These are phyloP conservation scores for Diaporthe sp. DNA, from an alignment of 2,329 filamentous ascomycete genomes.

Conservation along the genomic window DNA sequence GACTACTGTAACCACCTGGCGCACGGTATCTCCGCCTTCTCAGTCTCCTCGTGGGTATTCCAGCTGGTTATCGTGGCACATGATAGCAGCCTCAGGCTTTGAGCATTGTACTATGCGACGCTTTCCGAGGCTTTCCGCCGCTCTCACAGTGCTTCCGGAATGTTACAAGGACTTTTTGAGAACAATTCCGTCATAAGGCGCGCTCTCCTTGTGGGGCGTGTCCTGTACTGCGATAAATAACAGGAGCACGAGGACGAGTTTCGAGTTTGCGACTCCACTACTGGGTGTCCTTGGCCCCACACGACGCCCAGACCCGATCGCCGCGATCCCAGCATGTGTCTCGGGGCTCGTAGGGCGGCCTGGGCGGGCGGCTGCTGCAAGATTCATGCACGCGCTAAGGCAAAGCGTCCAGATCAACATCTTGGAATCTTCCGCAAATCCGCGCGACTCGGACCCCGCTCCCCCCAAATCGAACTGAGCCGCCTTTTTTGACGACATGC, in stretches of 20 bases:
- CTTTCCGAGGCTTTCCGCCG: background rate
- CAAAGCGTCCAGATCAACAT: conserved; percentile 4
- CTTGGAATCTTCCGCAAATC: background rate
- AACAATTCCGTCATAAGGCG: background rate
- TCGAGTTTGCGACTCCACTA: conserved; percentile 8
- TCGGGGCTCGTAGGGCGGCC: conserved; percentile 3
- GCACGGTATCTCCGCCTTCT: background rate
- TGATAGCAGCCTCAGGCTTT: background rate
- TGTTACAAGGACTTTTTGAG: no score
- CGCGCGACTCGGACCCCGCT: conserved; percentile 3
- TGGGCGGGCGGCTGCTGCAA: conserved; percentile 1
- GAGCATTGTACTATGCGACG: background rate
- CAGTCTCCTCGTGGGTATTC: background rate
- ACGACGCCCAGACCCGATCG: conserved; percentile 19
- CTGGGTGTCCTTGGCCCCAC: background rate
- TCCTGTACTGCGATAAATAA: background rate
- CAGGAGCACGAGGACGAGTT: conserved; percentile 8
- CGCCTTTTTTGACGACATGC: conserved; percentile 14
- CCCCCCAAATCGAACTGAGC: background rate
- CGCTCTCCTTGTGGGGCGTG: background rate
- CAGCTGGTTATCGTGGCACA: background rate
- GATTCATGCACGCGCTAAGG: conserved; percentile 24
- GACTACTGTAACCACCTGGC: no score
- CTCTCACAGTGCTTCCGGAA: background rate
- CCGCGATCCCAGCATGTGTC: conserved; percentile 1